Conservation (phyloP, 208 protist species). For the Hexamita inflata region DNA sequence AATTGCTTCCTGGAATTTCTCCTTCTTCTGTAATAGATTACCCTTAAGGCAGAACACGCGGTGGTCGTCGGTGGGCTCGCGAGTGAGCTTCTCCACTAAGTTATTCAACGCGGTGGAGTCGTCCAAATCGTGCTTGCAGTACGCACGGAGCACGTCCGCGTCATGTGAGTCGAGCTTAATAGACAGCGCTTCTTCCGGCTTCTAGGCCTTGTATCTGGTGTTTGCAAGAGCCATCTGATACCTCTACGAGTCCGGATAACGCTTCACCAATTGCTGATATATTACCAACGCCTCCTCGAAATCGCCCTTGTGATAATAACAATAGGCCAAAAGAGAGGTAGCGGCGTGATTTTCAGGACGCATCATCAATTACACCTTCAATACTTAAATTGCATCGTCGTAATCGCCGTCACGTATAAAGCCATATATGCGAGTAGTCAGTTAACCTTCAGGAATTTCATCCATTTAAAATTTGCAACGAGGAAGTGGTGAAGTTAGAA, state of each 20-base stretch:
- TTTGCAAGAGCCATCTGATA: constrained; percentile 16
- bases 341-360: neutral
- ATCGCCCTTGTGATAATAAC: neutral
- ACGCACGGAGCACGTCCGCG: neutral
- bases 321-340: neutral
- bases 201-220: neutral
- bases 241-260: neutral
- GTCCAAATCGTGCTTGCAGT: constrained; percentile 23
- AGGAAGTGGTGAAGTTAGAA: too few species aligned
- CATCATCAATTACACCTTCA: neutral
- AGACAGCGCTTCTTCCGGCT: neutral
- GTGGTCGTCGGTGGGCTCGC: neutral
- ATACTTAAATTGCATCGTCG: constrained; percentile 4
- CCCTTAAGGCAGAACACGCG: constrained; percentile 15
- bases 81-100: constrained; percentile 1
- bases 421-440: neutral
- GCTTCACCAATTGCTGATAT: neutral
- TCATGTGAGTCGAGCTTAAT: constrained; percentile 1
- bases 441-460: constrained; percentile 2
- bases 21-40: neutral
- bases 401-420: neutral
- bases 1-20: constrained; percentile 13
- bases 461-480: too few species aligned
- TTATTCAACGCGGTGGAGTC: neutral
- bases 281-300: neutral